Percentiles rank a stretch among this genome's conserved stretches.
Evolutionary conservation across 352 stramenopile genomes (phyloP).

Genomic region (Aphanomyces stellatus): DNA sequence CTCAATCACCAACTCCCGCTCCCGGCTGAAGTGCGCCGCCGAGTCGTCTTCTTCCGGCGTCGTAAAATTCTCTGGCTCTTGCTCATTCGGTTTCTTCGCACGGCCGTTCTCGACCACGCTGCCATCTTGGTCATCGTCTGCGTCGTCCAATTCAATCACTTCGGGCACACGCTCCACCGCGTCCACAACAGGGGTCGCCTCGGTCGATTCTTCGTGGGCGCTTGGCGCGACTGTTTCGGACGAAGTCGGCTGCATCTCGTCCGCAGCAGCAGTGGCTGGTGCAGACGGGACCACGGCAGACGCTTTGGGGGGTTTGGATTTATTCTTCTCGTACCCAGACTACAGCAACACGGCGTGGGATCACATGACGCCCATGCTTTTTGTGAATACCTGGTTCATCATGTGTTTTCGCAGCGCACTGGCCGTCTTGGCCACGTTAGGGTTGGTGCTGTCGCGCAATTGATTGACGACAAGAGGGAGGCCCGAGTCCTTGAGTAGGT

Average conservation of each 20-base stretch:
- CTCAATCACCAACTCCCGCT: neutral
- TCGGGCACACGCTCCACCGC: too few relatives aligned
- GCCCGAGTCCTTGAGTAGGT: slow-evolving; percentile 57
- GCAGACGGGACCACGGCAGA: neutral
- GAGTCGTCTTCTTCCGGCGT: neutral
- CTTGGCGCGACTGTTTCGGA: too few relatives aligned
- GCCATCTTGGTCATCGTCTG: neutral
- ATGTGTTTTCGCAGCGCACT: slow-evolving; percentile 73
- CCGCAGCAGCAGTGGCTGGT: too few relatives aligned
- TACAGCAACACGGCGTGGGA: too few relatives aligned
- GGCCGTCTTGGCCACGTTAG: slow-evolving; percentile 55
- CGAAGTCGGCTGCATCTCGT: too few relatives aligned
- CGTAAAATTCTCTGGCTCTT: neutral
- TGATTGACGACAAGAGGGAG: slow-evolving; percentile 54
- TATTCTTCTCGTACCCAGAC: slow-evolving; percentile 2
- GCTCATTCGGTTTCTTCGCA: neutral
- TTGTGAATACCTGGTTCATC: slow-evolving; percentile 27
- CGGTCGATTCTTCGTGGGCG: neutral
- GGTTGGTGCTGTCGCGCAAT: slow-evolving; percentile 58
- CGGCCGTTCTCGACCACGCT: neutral
- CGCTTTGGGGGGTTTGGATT: neutral
- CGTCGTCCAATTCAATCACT: too few relatives aligned
- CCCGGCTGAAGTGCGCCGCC: neutral
- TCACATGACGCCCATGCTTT: neutral
- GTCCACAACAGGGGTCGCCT: too few relatives aligned